Percentiles rank a stretch among this genome's conserved stretches.
These are phyloP conservation scores for Penicillium sp. DNA, from an alignment of 2,329 filamentous ascomycete genomes.

Conservation along the genomic window DNA sequence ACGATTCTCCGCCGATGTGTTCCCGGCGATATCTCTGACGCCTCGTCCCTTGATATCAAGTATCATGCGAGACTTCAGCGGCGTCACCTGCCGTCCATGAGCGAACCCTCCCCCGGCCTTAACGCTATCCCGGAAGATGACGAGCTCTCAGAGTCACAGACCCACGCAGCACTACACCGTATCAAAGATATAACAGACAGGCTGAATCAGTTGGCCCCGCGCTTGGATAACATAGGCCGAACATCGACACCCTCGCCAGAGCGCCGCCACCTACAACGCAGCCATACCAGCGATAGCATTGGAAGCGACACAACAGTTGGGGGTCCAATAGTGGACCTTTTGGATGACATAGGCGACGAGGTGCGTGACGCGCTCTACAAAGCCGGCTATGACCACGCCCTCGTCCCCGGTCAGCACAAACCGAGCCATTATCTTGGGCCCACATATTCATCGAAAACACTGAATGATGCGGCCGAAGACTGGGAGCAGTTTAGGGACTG, in stretches of 20 bases:
- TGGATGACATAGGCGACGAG: slow-evolving; percentile 19
- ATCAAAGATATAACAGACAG: slow-evolving; percentile 15
- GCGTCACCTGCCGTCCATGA: slow-evolving; percentile 4
- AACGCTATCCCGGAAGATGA: slow-evolving; percentile 16
- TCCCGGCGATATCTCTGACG: slow-evolving; percentile 5
- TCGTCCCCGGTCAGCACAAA: slow-evolving; percentile 13
- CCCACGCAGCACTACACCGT: slow-evolving; percentile 13
- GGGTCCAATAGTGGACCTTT: slow-evolving; percentile 14
- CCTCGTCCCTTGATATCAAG: slow-evolving; percentile 10
- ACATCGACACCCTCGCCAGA: background rate
- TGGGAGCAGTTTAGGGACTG: slow-evolving; percentile 23
- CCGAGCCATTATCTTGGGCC: background rate
- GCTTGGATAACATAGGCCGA: slow-evolving; percentile 8
- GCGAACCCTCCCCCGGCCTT: slow-evolving; percentile 11
- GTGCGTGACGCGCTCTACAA: slow-evolving; percentile 15
- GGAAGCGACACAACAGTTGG: slow-evolving; percentile 3
- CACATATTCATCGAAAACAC: background rate
- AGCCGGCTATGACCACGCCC: slow-evolving; percentile 14
- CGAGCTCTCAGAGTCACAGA: background rate
- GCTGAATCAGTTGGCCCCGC: slow-evolving; percentile 7
- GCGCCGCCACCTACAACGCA: background rate
- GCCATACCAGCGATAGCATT: background rate
- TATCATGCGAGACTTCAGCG: slow-evolving; percentile 10
- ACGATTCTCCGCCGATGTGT: slow-evolving; percentile 17
- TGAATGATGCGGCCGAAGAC: slow-evolving; percentile 17